phyloP scores from a whole-genome alignment of 345 rosid genomes.

The Euclidium syriacum region DNA sequence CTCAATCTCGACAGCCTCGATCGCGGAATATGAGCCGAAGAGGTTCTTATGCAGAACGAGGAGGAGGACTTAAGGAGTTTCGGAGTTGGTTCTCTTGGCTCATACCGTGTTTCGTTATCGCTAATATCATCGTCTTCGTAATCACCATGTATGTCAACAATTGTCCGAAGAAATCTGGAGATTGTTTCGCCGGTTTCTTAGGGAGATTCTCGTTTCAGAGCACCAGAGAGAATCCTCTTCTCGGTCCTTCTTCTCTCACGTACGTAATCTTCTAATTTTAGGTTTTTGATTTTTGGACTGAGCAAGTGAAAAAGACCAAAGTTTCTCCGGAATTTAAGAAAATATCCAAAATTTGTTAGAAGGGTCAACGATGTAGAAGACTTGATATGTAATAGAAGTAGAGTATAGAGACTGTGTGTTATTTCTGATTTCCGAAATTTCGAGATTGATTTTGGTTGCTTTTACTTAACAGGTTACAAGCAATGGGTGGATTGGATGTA shows the following conservation, averaged over 20 bases:
- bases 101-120: slow-evolving; percentile 65
- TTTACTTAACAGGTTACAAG: slow-evolving; percentile 46
- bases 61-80: slow-evolving; percentile 46
- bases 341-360: not conserved
- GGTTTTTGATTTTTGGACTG: not conserved
- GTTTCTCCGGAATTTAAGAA: not conserved
- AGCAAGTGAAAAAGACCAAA: not conserved
- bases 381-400: not conserved
- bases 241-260: slow-evolving; percentile 87
- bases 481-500: slow-evolving; percentile 75
- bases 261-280: slow-evolving; percentile 29
- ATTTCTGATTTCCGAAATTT: not conserved
- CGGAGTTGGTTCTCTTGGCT: slow-evolving; percentile 80
- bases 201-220: slow-evolving; percentile 92
- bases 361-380: not conserved
- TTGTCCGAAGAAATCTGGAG: slow-evolving; percentile 69
- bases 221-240: slow-evolving; percentile 84
- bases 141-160: slow-evolving; percentile 87
- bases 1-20: slow-evolving; percentile 22
- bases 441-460: not conserved
- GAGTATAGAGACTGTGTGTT: not conserved
- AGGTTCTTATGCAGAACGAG: slow-evolving; percentile 17
- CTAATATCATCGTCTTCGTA: slow-evolving; percentile 57
- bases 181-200: slow-evolving; percentile 63
- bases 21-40: slow-evolving; percentile 25